phyloP scores from a whole-genome alignment of 768 basidiomycete species.

The Boletus reticuloceps region DNA sequence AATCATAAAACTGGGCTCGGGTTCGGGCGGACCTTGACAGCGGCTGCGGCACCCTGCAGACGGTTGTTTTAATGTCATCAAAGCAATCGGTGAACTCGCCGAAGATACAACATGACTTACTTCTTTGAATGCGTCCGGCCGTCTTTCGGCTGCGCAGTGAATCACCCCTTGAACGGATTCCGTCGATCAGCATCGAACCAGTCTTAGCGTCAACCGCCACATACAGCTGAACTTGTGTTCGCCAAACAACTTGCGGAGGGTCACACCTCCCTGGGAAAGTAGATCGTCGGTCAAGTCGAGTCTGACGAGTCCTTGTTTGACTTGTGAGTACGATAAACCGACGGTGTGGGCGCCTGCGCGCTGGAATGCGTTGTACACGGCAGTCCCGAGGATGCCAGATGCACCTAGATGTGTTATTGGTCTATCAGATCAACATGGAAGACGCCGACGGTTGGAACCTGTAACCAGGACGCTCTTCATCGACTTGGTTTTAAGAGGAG shows the following conservation, averaged over 20 bases:
- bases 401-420: constrained; percentile 54
- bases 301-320: constrained; percentile 47
- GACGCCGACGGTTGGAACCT: constrained; percentile 33
- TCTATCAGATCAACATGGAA: constrained; percentile 10
- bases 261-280: constrained; percentile 35
- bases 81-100: background rate
- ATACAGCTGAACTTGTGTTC: constrained; percentile 68
- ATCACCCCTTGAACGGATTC: constrained; percentile 61
- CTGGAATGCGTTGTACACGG: constrained; percentile 68
- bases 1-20: background rate
- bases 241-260: constrained; percentile 49
- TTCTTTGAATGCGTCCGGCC: constrained; percentile 91
- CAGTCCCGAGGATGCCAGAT: constrained; percentile 86
- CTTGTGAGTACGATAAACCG: constrained; percentile 72
- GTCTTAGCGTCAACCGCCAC: constrained; percentile 23
- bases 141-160: constrained; percentile 92
- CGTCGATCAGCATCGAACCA: constrained; percentile 3
- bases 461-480: constrained; percentile 56
- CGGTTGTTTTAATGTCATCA: background rate
- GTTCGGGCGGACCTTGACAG: constrained; percentile 48
- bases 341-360: constrained; percentile 44
- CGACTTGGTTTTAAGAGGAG: background rate
- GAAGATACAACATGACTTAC: constrained; percentile 37
- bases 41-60: constrained; percentile 51
- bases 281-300: constrained; percentile 66